Evolutionary conservation across 1,139 yeast species (phyloP).

Genomic region (Debaryomyces psychrophilus): DNA sequence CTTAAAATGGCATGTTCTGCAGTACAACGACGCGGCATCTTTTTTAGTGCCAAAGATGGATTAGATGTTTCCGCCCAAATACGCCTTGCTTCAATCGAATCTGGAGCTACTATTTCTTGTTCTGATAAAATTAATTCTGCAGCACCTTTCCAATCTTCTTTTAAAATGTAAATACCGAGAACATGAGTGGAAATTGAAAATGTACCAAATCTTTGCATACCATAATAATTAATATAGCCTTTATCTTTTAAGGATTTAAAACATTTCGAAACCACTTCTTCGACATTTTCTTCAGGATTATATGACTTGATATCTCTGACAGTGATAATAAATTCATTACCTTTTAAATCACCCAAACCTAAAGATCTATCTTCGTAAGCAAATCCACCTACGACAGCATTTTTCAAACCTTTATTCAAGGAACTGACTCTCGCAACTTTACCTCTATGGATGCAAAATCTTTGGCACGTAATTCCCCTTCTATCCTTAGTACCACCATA

Average conservation of each 20-base stretch:
- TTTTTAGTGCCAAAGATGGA: slow-evolving; percentile 62
- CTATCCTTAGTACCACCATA: slow-evolving; percentile 97
- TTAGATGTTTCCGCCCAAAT: slow-evolving; percentile 79
- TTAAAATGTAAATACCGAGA: slow-evolving; percentile 72
- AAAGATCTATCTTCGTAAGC: slow-evolving; percentile 64
- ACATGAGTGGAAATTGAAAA: slow-evolving; percentile 89
- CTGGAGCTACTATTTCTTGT: slow-evolving; percentile 82
- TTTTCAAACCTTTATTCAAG: slow-evolving; percentile 73
- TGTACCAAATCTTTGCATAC: slow-evolving; percentile 98
- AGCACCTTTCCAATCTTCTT: slow-evolving; percentile 78
- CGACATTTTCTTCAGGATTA: slow-evolving; percentile 35
- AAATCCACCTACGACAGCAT: slow-evolving; percentile 77
- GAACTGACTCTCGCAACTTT: slow-evolving; percentile 79
- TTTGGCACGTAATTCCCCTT: slow-evolving; percentile 93
- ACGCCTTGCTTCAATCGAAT: slow-evolving; percentile 76
- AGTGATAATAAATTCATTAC: slow-evolving; percentile 86
- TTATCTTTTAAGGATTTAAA: slow-evolving; percentile 59
- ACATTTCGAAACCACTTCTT: slow-evolving; percentile 51
- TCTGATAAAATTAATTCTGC: slow-evolving; percentile 79
- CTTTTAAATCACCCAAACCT: slow-evolving; percentile 78
- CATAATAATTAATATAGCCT: slow-evolving; percentile 92
- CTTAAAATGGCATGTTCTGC: slow-evolving; percentile 81
- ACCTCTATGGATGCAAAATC: slow-evolving; percentile 69
- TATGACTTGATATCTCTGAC: slow-evolving; percentile 65
- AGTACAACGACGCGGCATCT: slow-evolving; percentile 84